Percentiles rank a stretch among this genome's conserved stretches.
Conservation (phyloP, 1,284 basidiomycete genomes). For the Fomitopsis betulina region DNA sequence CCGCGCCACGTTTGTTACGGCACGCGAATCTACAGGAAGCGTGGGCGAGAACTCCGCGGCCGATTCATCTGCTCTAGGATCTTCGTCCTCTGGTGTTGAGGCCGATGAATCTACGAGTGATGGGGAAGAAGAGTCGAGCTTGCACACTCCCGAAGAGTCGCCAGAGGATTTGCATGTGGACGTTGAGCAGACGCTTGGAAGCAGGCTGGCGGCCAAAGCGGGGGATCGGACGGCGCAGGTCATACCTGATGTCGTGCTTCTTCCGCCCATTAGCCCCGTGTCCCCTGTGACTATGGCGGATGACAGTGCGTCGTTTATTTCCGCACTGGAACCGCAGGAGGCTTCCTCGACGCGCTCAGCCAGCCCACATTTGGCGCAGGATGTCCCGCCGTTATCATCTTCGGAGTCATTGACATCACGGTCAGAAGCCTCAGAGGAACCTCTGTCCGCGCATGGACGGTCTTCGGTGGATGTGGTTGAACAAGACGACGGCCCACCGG, state of each 20-base stretch:
- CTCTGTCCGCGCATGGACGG: conserved; percentile 26
- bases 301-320: conserved; percentile 28
- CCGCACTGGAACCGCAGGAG: conserved; percentile 29
- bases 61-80: neutral
- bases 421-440: conserved; percentile 37
- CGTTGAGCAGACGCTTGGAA: neutral
- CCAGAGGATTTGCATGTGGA: neutral
- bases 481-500: conserved; percentile 8
- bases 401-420: conserved; percentile 42
- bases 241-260: conserved; percentile 1
- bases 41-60: neutral
- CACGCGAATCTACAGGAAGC: conserved; percentile 1
- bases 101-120: neutral
- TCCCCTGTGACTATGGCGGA: conserved; percentile 11
- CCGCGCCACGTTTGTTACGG: conserved; percentile 8
- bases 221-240: neutral
- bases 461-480: conserved; percentile 17
- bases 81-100: neutral
- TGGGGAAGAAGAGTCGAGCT: neutral
- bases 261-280: conserved; percentile 8
- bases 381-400: conserved; percentile 37
- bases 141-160: neutral
- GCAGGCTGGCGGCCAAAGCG: neutral
- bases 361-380: conserved; percentile 29
- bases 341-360: conserved; percentile 33